Percentiles rank a stretch among this genome's conserved stretches.
Evolutionary conservation across 2,329 filamentous ascomycete species (phyloP).

Genomic region (Talaromyces amestolkiae): DNA sequence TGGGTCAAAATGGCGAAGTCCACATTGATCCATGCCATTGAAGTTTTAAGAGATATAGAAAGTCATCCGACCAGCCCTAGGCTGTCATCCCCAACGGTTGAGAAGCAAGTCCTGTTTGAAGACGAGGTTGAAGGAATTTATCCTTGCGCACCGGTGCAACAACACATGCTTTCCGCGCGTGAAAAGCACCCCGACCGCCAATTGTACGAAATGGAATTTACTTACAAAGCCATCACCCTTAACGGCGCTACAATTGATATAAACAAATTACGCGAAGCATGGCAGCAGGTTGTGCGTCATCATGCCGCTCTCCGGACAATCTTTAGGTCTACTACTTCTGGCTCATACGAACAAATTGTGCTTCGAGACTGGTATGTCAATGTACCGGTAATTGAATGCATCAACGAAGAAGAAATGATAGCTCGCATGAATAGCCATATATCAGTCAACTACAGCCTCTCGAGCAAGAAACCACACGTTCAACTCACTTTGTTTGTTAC

Average conservation of each 20-base stretch:
- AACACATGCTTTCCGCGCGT: neutral
- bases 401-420: neutral
- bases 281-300: neutral
- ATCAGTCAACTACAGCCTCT: neutral
- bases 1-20: neutral
- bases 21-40: neutral
- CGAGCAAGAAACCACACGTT: neutral
- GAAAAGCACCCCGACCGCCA: neutral
- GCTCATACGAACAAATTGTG: neutral
- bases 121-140: neutral
- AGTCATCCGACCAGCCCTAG: neutral
- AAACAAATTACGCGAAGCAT: neutral
- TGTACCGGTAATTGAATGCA: neutral
- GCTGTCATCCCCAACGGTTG: neutral
- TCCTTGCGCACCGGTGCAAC: neutral
- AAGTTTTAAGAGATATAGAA: neutral
- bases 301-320: constrained; percentile 1
- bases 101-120: neutral
- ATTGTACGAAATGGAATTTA: constrained; percentile 3
- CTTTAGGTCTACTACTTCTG: neutral
- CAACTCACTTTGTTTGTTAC: neutral
- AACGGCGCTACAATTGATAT: neutral
- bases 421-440: neutral
- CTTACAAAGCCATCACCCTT: neutral
- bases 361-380: neutral